Conservation (phyloP, 768 basidiomycete genomes). For the Gymnopilus junonius region DNA sequence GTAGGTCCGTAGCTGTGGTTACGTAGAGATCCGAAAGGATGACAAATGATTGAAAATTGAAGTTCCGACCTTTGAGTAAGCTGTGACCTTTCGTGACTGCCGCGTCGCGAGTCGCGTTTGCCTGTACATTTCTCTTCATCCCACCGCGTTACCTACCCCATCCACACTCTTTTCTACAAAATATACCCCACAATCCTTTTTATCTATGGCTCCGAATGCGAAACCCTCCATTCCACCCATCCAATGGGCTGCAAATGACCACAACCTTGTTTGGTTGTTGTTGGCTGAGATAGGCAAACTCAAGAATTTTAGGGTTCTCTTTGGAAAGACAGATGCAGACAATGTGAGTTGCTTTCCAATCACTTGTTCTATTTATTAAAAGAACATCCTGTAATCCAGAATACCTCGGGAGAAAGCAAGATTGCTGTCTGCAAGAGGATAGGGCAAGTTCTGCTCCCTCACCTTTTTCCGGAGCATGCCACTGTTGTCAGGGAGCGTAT, state of each 20-base stretch:
- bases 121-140: not conserved
- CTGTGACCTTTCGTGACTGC: not conserved
- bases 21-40: too few relatives aligned
- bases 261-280: conserved; percentile 9
- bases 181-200: not conserved
- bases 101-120: not conserved
- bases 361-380: not conserved
- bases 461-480: too few relatives aligned
- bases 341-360: conserved; percentile 10
- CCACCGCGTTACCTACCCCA: not conserved
- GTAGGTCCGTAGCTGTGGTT: too few relatives aligned
- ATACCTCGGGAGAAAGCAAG: not conserved
- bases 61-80: not conserved
- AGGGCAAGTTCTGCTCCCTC: too few relatives aligned
- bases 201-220: not conserved
- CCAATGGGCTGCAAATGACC: conserved; percentile 4
- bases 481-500: too few relatives aligned
- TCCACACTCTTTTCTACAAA: not conserved
- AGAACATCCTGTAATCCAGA: not conserved
- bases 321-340: conserved; percentile 18
- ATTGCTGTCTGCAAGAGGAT: not conserved
- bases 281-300: conserved; percentile 18
- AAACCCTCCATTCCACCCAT: not conserved
- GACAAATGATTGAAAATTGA: not conserved
- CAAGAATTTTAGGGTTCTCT: conserved; percentile 24